These are phyloP conservation scores for Phallus indusiatus DNA, from an alignment of 768 basidiomycete species.

Conservation along the genomic window DNA sequence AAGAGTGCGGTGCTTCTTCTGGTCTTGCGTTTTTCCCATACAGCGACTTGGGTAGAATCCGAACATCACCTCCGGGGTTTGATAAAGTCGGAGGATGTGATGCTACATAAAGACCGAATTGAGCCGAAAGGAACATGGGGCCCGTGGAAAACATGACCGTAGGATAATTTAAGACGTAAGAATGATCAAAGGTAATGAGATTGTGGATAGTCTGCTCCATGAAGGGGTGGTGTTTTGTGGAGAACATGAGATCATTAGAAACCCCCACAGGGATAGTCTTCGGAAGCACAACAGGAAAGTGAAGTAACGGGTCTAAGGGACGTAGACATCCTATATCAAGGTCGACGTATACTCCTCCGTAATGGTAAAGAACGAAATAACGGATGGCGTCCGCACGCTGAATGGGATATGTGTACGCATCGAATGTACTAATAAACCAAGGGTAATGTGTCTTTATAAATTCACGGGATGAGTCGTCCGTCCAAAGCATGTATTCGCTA, in stretches of 20 bases:
- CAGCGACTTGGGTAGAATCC: constrained; percentile 90
- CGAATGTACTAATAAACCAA: constrained; percentile 91
- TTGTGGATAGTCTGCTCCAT: constrained; percentile 90
- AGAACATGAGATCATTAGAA: constrained; percentile 94
- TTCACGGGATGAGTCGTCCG: constrained; percentile 79
- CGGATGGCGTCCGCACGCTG: constrained; percentile 97
- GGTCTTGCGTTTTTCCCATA: constrained; percentile 93
- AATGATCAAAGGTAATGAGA: constrained; percentile 84
- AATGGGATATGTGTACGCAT: constrained; percentile 83
- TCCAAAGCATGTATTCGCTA: constrained; percentile 97
- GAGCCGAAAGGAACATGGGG: constrained; percentile 96
- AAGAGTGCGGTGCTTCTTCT: constrained; percentile 78
- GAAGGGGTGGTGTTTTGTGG: constrained; percentile 78
- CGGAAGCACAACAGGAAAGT: constrained; percentile 82
- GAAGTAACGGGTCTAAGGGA: constrained; percentile 75
- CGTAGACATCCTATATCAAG: constrained; percentile 92
- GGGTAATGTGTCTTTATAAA: constrained; percentile 85
- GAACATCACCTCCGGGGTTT: constrained; percentile 59
- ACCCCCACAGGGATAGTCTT: constrained; percentile 96
- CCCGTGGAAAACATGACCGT: constrained; percentile 99
- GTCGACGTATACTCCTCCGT: constrained; percentile 93
- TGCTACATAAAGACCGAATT: constrained; percentile 80
- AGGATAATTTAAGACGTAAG: constrained; percentile 93
- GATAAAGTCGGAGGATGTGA: constrained; percentile 47
- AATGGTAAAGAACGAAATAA: constrained; percentile 94